phyloP scores from a whole-genome alignment of 257 asterid genomes.

The Solanum raphanifolium region DNA sequence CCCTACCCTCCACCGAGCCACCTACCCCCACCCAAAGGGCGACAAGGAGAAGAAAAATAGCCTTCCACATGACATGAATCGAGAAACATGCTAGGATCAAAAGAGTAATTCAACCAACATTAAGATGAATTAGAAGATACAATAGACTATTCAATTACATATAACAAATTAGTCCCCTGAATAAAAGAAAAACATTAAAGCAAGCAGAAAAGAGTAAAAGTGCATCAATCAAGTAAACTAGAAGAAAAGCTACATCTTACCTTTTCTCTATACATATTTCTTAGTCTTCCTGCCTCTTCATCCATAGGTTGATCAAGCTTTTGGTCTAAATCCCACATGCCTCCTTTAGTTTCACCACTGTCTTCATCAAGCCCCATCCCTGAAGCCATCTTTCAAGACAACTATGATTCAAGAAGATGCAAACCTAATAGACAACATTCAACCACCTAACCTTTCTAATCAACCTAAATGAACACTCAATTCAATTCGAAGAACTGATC shows the following conservation, averaged over 20 bases:
- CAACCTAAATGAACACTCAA: slow-evolving; percentile 4
- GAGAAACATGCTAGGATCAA: neutral
- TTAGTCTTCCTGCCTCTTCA: slow-evolving; percentile 90
- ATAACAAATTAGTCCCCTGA: neutral
- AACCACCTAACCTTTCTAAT: neutral
- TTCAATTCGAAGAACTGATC: slow-evolving; percentile 5
- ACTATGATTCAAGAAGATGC: neutral
- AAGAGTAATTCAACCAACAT: neutral
- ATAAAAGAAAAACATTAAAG: neutral
- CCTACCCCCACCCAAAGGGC: neutral
- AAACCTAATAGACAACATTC: neutral
- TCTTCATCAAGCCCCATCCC: slow-evolving; percentile 43
- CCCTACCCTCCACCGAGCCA: neutral
- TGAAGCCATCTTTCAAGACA: slow-evolving; percentile 31
- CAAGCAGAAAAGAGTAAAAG: neutral
- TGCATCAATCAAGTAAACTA: neutral
- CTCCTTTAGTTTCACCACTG: slow-evolving; percentile 45
- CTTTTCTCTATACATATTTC: slow-evolving; percentile 83
- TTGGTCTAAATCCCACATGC: slow-evolving; percentile 96
- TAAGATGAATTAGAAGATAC: neutral
- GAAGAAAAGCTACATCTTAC: slow-evolving; percentile 14
- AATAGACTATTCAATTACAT: neutral
- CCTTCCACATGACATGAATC: neutral
- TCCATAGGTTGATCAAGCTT: slow-evolving; percentile 99
- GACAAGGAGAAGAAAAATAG: neutral